These are phyloP conservation scores for Ophiosphaerella narmari DNA, from an alignment of 2,329 filamentous ascomycete genomes.

Conservation along the genomic window DNA sequence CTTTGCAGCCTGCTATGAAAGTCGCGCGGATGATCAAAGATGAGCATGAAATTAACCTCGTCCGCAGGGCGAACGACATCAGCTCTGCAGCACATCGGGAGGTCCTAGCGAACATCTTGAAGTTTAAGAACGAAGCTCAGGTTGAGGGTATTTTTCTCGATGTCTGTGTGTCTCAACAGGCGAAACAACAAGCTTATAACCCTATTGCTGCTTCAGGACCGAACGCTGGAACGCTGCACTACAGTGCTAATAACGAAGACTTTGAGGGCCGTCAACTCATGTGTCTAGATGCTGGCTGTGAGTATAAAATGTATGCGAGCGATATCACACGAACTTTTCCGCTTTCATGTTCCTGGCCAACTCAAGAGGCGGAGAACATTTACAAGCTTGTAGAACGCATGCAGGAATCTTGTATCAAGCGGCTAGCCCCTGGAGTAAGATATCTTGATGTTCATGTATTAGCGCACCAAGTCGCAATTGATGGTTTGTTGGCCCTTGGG, in stretches of 20 bases:
- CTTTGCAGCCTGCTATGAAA: constrained; percentile 74
- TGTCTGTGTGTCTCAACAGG: constrained; percentile 72
- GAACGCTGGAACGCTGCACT: constrained; percentile 88
- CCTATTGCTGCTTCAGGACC: constrained; percentile 83
- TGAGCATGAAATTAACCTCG: constrained; percentile 77
- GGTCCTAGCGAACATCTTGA: constrained; percentile 67
- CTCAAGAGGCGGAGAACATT: constrained; percentile 70
- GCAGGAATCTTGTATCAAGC: constrained; percentile 74
- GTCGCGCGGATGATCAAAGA: constrained; percentile 81
- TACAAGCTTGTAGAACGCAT: constrained; percentile 80
- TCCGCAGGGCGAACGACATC: constrained; percentile 79
- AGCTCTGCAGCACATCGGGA: constrained; percentile 76
- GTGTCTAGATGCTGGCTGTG: constrained; percentile 84
- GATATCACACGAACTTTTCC: constrained; percentile 92
- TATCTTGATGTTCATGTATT: constrained; percentile 75
- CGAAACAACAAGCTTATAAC: constrained; percentile 80
- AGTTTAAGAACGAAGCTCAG: constrained; percentile 76
- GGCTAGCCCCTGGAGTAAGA: constrained; percentile 69
- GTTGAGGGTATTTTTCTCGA: constrained; percentile 78
- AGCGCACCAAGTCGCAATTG: constrained; percentile 73
- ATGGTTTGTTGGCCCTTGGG: constrained; percentile 72
- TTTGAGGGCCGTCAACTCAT: constrained; percentile 73
- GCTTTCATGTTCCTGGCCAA: constrained; percentile 69
- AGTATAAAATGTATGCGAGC: constrained; percentile 83
- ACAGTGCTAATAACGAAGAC: constrained; percentile 76